Conservation (phyloP, 1,284 basidiomycete genomes). For the Microbotryomycetes sp. region DNA sequence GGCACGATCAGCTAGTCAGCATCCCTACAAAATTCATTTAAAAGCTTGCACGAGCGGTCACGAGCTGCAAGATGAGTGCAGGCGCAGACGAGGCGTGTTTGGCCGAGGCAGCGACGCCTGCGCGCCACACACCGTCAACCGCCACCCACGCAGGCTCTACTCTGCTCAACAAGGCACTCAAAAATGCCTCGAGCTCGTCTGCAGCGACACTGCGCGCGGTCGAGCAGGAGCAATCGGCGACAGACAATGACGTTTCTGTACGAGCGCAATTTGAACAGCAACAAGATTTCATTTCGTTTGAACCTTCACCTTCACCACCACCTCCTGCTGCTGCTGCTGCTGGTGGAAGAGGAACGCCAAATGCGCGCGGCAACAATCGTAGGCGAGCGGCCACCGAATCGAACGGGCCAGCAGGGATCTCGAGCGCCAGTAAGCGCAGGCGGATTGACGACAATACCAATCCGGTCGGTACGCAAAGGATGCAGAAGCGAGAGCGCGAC, state of each 20-base stretch:
- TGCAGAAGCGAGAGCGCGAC: conserved; percentile 28
- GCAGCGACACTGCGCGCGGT: too few relatives aligned
- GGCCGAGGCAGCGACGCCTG: too few relatives aligned
- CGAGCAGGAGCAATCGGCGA: not conserved
- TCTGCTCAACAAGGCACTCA: not conserved
- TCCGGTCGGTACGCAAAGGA: conserved; percentile 19
- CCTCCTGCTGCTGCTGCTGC: conserved; percentile 10
- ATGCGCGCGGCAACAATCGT: not conserved
- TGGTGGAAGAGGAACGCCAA: conserved; percentile 14
- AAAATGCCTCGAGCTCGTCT: not conserved
- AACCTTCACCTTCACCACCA: conserved; percentile 36
- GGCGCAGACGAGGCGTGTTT: too few relatives aligned
- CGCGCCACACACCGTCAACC: not conserved
- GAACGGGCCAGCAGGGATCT: too few relatives aligned
- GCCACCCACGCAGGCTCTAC: not conserved
- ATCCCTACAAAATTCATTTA: too few relatives aligned
- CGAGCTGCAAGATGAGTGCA: too few relatives aligned
- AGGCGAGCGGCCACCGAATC: not conserved
- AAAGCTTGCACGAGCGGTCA: too few relatives aligned
- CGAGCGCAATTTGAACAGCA: conserved; percentile 30
- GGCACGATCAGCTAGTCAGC: too few relatives aligned
- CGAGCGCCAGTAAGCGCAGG: conserved; percentile 17
- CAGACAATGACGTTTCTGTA: too few relatives aligned
- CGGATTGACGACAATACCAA: conserved; percentile 14
- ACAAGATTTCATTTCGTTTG: conserved; percentile 58